These are phyloP conservation scores for Podaxis mareebaensis DNA, from an alignment of 768 basidiomycete genomes.

Conservation along the genomic window DNA sequence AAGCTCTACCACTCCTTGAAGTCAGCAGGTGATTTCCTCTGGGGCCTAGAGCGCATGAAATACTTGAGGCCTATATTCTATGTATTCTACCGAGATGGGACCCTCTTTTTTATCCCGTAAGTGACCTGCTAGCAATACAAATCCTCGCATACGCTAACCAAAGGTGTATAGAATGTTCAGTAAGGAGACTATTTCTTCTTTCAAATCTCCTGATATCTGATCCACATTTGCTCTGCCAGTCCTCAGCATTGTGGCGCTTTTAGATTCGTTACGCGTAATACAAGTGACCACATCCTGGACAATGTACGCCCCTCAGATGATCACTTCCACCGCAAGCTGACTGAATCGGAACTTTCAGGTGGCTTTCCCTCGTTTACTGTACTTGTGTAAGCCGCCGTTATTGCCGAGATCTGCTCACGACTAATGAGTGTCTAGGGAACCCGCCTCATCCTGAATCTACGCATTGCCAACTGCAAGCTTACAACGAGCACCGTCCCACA, in stretches of 20 bases:
- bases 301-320: neutral
- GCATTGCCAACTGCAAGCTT: constrained; percentile 3
- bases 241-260: neutral
- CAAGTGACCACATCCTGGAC: neutral
- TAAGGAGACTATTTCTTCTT: neutral
- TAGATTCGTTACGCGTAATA: neutral
- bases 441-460: constrained; percentile 8
- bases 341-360: neutral
- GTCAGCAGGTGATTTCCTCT: neutral
- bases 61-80: constrained; percentile 5
- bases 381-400: neutral
- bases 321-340: neutral
- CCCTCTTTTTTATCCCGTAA: constrained; percentile 10
- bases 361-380: constrained; percentile 12
- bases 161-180: neutral
- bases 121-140: neutral
- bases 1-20: constrained; percentile 5
- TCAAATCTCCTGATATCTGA: neutral
- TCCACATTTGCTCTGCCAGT: neutral
- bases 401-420: neutral
- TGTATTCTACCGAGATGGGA: constrained; percentile 14
- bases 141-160: neutral
- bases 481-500: neutral
- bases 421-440: neutral
- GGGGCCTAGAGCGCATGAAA: neutral